Evolutionary conservation across 306 rosid genomes (phyloP).

Genomic region (Cercis canadensis): DNA sequence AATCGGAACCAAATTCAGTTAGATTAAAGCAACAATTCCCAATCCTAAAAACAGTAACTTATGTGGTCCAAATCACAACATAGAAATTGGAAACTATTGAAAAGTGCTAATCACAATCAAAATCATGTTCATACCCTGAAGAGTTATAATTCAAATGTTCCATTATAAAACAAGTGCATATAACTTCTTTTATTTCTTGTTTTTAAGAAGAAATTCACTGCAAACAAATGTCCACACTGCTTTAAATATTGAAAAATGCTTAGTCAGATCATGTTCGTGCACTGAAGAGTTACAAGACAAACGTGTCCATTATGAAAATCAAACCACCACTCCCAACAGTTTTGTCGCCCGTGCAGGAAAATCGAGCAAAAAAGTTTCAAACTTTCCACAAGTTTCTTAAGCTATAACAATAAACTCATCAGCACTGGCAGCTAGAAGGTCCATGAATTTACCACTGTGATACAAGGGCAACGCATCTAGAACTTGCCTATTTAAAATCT

Average conservation of each 20-base stretch:
- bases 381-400: neutral
- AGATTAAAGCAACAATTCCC: neutral
- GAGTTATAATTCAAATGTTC: neutral
- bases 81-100: neutral
- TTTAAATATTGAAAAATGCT: too few relatives aligned
- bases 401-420: neutral
- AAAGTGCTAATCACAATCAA: slow-evolving; percentile 2
- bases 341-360: too few relatives aligned
- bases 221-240: too few relatives aligned
- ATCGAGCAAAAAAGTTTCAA: too few relatives aligned
- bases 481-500: neutral
- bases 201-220: too few relatives aligned
- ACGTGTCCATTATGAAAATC: too few relatives aligned
- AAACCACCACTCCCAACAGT: too few relatives aligned
- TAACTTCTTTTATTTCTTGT: too few relatives aligned
- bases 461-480: neutral
- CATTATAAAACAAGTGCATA: too few relatives aligned
- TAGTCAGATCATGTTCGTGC: too few relatives aligned
- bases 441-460: neutral
- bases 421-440: neutral
- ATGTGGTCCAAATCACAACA: neutral
- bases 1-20: neutral
- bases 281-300: too few relatives aligned
- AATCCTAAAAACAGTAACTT: neutral
- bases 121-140: neutral